Conservation (phyloP, 2,329 filamentous ascomycete genomes). For the Elsinoe ampelina region DNA sequence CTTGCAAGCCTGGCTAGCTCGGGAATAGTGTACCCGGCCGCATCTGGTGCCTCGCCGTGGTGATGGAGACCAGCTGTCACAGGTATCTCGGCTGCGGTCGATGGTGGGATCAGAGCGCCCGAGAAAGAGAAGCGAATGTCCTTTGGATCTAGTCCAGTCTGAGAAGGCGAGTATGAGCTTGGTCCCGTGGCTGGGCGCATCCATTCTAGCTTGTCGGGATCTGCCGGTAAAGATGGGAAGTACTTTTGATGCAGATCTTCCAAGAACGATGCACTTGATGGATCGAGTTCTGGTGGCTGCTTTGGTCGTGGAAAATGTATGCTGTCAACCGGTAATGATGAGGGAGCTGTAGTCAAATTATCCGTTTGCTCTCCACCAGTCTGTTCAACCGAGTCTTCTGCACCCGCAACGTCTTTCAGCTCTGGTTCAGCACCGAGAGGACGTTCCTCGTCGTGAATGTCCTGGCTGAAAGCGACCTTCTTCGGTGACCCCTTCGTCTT, state of each 20-base stretch:
- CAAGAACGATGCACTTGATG: conserved; percentile 73
- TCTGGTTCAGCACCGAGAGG: not conserved
- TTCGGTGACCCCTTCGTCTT: conserved; percentile 12
- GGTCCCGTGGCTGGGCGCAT: conserved; percentile 62
- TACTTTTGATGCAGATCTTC: conserved; percentile 80
- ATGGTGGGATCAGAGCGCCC: conserved; percentile 70
- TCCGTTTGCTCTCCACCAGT: conserved; percentile 10
- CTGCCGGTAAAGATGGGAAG: conserved; percentile 78
- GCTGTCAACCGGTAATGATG: conserved; percentile 17
- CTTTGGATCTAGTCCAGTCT: conserved; percentile 60
- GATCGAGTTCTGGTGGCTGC: conserved; percentile 66
- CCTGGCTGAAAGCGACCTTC: conserved; percentile 27
- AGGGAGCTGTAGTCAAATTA: conserved; percentile 19
- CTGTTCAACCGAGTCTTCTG: conserved; percentile 7
- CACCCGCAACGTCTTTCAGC: not conserved
- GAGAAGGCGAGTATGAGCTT: conserved; percentile 73
- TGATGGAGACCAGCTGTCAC: conserved; percentile 78
- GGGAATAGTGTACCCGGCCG: conserved; percentile 84
- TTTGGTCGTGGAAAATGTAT: conserved; percentile 53
- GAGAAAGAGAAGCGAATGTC: conserved; percentile 83
- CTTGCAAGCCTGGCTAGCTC: conserved; percentile 75
- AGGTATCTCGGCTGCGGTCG: conserved; percentile 63
- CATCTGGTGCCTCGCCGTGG: conserved; percentile 83
- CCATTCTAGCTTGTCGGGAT: conserved; percentile 82
- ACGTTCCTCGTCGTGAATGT: not conserved